A percentile compares a stretch with the other conserved stretches of the same genome.
Evolutionary conservation across 1,284 basidiomycete species (phyloP).

Genomic region (Rhodotorula sp.): DNA sequence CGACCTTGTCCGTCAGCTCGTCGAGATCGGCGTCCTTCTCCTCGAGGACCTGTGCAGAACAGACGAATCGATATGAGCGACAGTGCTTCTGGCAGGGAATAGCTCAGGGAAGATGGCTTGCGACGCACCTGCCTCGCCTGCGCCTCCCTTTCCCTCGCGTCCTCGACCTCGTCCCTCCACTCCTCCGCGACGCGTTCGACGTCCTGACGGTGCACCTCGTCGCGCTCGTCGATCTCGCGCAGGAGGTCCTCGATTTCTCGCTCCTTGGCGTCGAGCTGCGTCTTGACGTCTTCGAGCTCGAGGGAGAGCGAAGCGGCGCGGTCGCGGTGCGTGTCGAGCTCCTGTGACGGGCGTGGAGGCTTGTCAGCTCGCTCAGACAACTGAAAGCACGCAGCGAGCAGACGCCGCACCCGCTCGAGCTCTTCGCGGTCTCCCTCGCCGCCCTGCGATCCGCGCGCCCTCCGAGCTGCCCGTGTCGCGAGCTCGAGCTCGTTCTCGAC

Average conservation of each 20-base stretch:
- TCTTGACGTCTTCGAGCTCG: constrained; percentile 70
- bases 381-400: too few species aligned
- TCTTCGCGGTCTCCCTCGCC: constrained; percentile 41
- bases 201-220: constrained; percentile 63
- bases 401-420: constrained; percentile 48
- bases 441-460: constrained; percentile 2
- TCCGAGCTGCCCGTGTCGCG: constrained; percentile 8
- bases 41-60: too few species aligned
- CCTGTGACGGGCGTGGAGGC: constrained; percentile 42
- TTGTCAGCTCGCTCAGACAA: background rate
- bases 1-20: constrained; percentile 66
- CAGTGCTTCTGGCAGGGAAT: too few species aligned
- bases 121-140: constrained; percentile 70
- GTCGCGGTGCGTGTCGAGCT: constrained; percentile 69
- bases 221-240: constrained; percentile 68
- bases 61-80: too few species aligned
- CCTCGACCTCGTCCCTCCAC: constrained; percentile 75
- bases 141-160: constrained; percentile 66
- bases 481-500: constrained; percentile 51
- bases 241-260: constrained; percentile 74
- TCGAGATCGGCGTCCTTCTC: constrained; percentile 69
- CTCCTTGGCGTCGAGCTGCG: constrained; percentile 77
- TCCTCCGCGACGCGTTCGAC: constrained; percentile 69
- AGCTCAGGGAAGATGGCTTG: background rate
- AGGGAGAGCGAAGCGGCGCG: constrained; percentile 73